Percentiles rank a stretch among this genome's conserved stretches.
phyloP scores from a whole-genome alignment of 805 yeast species.

The Pichia insulana region DNA sequence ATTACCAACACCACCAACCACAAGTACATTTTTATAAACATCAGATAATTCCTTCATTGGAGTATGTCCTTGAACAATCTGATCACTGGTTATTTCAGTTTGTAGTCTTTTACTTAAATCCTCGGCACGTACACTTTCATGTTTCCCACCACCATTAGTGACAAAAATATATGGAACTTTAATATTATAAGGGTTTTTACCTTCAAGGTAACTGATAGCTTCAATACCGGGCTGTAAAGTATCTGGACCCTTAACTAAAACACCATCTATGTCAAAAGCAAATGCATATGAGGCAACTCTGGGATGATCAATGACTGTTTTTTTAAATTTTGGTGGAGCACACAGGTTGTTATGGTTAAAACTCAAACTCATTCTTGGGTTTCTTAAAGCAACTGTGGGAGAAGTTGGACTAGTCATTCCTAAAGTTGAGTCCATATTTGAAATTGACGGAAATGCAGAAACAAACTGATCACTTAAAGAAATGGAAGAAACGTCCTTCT shows the following conservation, averaged over 20 bases:
- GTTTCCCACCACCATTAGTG: slow-evolving; percentile 89
- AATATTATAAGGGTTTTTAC: slow-evolving; percentile 68
- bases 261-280: slow-evolving; percentile 92
- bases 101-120: slow-evolving; percentile 59
- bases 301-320: slow-evolving; percentile 52
- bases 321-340: slow-evolving; percentile 34
- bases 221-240: slow-evolving; percentile 73
- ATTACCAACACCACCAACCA: slow-evolving; percentile 85
- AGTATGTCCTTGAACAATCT: slow-evolving; percentile 88
- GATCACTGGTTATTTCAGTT: slow-evolving; percentile 57
- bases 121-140: slow-evolving; percentile 64
- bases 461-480: slow-evolving; percentile 70
- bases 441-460: slow-evolving; percentile 24
- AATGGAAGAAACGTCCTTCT: slow-evolving; percentile 54
- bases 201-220: slow-evolving; percentile 66
- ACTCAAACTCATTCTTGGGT: neutral
- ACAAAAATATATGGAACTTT: slow-evolving; percentile 78
- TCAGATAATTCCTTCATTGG: slow-evolving; percentile 81
- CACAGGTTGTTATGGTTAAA: neutral
- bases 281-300: slow-evolving; percentile 79
- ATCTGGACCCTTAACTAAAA: slow-evolving; percentile 74
- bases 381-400: neutral
- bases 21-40: slow-evolving; percentile 63
- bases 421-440: slow-evolving; percentile 21
- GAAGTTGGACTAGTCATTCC: neutral